phyloP scores from a whole-genome alignment of 768 basidiomycete genomes.

The Panus rudis region DNA sequence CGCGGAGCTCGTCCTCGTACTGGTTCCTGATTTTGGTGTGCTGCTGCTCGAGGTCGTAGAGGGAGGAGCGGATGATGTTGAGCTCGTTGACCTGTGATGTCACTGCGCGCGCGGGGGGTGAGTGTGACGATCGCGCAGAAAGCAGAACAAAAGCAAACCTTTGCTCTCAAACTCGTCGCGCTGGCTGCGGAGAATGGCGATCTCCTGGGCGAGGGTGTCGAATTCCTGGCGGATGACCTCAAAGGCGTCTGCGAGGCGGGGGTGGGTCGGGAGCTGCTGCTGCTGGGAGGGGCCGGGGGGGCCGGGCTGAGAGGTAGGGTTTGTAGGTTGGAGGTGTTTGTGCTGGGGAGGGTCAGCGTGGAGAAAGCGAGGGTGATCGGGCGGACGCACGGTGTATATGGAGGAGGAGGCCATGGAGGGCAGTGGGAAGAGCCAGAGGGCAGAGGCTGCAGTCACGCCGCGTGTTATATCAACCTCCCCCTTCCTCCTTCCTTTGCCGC shows the following conservation, averaged over 20 bases:
- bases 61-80: slow-evolving; percentile 78
- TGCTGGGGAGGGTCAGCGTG: slow-evolving; percentile 23
- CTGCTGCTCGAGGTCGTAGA: slow-evolving; percentile 88
- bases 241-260: slow-evolving; percentile 67
- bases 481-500: no score
- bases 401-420: slow-evolving; percentile 13
- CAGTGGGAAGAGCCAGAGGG: slow-evolving; percentile 15
- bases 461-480: no score
- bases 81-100: slow-evolving; percentile 83
- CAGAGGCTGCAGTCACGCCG: no score
- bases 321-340: slow-evolving; percentile 35
- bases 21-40: slow-evolving; percentile 81
- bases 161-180: slow-evolving; percentile 88
- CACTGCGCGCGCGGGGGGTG: slow-evolving; percentile 36
- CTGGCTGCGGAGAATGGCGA: slow-evolving; percentile 61
- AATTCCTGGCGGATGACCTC: slow-evolving; percentile 82
- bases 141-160: slow-evolving; percentile 43
- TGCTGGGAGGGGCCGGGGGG: slow-evolving; percentile 23
- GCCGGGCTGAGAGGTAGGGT: slow-evolving; percentile 30
- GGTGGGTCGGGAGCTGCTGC: slow-evolving; percentile 20
- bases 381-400: slow-evolving; percentile 23
- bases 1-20: slow-evolving; percentile 79
- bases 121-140: neutral
- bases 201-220: slow-evolving; percentile 64
- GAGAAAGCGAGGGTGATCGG: slow-evolving; percentile 4